phyloP scores from a whole-genome alignment of 192 early-diverging fungal genomes.

The Linnemannia elongata region DNA sequence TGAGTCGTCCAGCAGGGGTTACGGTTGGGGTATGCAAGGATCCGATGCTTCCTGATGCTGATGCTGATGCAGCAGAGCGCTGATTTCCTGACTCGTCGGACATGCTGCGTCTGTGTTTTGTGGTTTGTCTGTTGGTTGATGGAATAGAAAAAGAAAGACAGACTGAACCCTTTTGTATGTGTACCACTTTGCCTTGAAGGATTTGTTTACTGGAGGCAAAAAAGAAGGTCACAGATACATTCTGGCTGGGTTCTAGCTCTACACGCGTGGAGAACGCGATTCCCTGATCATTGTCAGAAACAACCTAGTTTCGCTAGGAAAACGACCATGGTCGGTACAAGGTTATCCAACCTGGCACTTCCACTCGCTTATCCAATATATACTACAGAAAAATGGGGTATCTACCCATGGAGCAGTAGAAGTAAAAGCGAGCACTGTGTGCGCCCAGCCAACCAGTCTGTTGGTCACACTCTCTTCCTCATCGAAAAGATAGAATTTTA shows the following conservation, averaged over 20 bases:
- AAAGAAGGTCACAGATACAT: background rate
- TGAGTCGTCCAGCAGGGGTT: constrained; percentile 44
- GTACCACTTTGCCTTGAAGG: background rate
- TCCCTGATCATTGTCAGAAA: background rate
- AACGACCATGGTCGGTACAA: background rate
- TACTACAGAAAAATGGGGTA: background rate
- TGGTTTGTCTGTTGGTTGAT: background rate
- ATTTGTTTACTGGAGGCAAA: background rate
- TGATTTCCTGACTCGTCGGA: constrained; percentile 38
- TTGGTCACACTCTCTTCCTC: background rate
- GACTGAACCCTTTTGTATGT: background rate
- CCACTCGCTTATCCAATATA: background rate
- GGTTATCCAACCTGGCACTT: background rate
- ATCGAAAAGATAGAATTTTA: background rate
- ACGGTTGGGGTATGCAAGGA: constrained; percentile 45
- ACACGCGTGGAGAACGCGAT: background rate
- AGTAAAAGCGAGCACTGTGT: background rate
- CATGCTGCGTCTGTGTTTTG: constrained; percentile 16
- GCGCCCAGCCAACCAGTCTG: background rate
- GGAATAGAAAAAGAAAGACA: background rate
- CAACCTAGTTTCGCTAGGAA: background rate
- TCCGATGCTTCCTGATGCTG: constrained; percentile 45
- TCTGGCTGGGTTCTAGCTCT: background rate
- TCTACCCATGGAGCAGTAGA: background rate
- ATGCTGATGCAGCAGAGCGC: constrained; percentile 1